These are phyloP conservation scores for Rhododendron ovatum DNA, from an alignment of 148 eudicot species.

Conservation along the genomic window DNA sequence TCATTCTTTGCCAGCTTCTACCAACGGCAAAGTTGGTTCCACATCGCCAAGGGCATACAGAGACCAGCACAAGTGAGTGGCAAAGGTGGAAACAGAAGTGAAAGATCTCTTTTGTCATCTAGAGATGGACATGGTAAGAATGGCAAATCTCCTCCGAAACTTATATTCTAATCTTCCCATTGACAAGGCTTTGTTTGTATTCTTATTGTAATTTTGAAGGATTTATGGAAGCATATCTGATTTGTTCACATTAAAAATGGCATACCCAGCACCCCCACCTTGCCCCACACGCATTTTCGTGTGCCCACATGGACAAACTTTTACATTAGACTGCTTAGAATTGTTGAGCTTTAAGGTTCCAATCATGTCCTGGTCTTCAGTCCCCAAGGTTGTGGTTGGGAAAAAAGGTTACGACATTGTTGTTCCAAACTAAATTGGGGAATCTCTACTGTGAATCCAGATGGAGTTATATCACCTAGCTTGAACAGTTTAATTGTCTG, in stretches of 20 bases:
- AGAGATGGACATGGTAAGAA: conserved; percentile 48
- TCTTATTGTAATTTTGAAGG: not conserved
- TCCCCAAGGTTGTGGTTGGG: not conserved
- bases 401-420: not conserved
- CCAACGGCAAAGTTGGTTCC: conserved; percentile 2
- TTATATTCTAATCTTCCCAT: not conserved
- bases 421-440: not conserved
- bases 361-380: not conserved
- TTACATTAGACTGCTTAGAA: not conserved
- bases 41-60: conserved; percentile 37
- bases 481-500: not conserved
- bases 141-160: not conserved
- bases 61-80: conserved; percentile 31
- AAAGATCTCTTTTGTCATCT: conserved; percentile 40
- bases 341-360: not conserved
- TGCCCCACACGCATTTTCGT: not conserved
- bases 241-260: not conserved
- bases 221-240: not conserved
- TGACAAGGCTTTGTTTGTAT: not conserved
- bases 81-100: conserved; percentile 41
- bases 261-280: not conserved
- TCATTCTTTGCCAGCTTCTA: too few relatives aligned
- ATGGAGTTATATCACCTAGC: not conserved
- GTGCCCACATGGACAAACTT: not conserved
- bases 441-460: not conserved